Conservation (phyloP, 805 yeast species). For the Pichia nanzhaoensis region DNA sequence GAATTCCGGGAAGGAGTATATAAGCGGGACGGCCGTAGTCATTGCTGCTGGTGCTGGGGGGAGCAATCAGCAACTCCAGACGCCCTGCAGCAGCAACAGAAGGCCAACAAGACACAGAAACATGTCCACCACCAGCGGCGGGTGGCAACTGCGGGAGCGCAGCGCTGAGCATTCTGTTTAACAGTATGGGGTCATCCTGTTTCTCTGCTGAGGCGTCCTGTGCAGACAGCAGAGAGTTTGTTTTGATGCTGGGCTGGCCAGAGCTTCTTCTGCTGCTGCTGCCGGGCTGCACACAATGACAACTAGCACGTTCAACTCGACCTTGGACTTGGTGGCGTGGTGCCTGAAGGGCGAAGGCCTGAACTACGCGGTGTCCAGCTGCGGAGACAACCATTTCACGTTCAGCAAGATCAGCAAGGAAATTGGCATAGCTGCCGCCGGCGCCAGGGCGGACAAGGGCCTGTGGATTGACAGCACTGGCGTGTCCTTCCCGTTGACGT, state of each 20-base stretch:
- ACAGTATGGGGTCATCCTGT: no score
- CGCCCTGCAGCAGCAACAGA: no score
- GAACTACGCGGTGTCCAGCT: conserved; percentile 2
- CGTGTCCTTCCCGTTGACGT: conserved; percentile 4
- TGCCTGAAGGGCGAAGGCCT: conserved; percentile 6
- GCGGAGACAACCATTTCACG: background rate
- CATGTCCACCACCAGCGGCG: background rate
- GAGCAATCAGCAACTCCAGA: background rate
- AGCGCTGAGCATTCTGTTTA: no score
- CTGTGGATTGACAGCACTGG: background rate
- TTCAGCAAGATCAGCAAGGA: background rate
- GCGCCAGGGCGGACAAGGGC: background rate
- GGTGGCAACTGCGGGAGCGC: no score
- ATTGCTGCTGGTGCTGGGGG: conserved; percentile 32
- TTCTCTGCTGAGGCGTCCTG: no score
- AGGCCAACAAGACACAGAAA: no score
- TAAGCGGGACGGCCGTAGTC: conserved; percentile 92
- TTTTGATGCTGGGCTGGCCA: no score
- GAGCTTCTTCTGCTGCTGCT: no score
- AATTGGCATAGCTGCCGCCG: background rate
- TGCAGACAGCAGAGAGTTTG: no score
- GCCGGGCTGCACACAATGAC: background rate
- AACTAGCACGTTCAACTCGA: conserved; percentile 1
- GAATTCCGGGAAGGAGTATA: conserved; percentile 87
- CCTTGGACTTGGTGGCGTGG: conserved; percentile 2